Evolutionary conservation across 768 basidiomycete species (phyloP), one percentile per base, ranked within the genome.

Genomic region (Boletus vermiculosoides): DNA sequence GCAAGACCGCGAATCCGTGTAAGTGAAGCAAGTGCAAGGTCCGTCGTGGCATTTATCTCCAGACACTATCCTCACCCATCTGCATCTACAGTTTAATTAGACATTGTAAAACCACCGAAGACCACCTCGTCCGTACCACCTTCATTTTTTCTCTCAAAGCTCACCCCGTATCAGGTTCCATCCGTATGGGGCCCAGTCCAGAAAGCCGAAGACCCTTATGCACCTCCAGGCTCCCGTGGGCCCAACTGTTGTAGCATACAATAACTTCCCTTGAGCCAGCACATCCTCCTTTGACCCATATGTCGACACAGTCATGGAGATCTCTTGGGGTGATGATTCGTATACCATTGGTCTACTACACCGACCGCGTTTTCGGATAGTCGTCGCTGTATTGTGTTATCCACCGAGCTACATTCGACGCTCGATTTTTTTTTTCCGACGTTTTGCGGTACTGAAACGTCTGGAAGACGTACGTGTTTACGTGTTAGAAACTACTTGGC

Each of bases 151-250:
- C 23, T 41, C 59, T 56, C 41, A 50, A 0, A 1, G 36, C 65
- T 67, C 50, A 67, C 62, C 37, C 60, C 50, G 52, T 30, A 65
- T 23, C 66, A 94, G 90, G 88, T 96, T 48, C 94, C 95, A 25
- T 94, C 91, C 20, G 92, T 99, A 1, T 99, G 97, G 97, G 97
- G 97, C 11, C 88, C 92, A 23, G 87, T 96, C n/a, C 85, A 85
- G 61, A 91, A 90, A 68, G 85, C 84, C 42, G 92, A 96, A 57
- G 96, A 99, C 70, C 96, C 96, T 47, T 98, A 94, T 67, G 88
- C 88, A 25, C 90, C 88, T 52, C 85, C 84, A 69, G 74, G 78
- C 54, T 66, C 80, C 75, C 50, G 80, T n/a, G 76, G 62, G 62
- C 66, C 65, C 55, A 78, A 60, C 50, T 86, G 85, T 58, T 88